phyloP scores from a whole-genome alignment of 306 rosid genomes.

The Oxytropis ochrocephala region DNA sequence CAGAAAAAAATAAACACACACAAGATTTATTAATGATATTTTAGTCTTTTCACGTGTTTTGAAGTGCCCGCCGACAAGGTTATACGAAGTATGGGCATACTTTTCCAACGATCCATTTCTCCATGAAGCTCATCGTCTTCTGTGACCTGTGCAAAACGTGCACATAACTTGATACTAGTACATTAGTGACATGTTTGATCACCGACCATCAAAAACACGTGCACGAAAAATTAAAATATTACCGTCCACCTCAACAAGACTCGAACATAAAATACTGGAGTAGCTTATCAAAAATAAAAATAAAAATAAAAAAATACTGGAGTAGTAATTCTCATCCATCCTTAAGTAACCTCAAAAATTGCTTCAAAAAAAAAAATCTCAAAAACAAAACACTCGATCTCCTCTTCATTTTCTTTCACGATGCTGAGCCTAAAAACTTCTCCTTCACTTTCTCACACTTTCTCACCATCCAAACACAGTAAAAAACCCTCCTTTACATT shows the following conservation, averaged over 20 bases:
- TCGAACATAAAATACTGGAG: not conserved
- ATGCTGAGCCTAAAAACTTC: constrained; percentile 15
- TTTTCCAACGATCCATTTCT: too few relatives aligned
- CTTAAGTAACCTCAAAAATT: not conserved
- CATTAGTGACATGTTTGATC: not conserved
- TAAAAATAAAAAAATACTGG: too few relatives aligned
- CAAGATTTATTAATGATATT: too few relatives aligned
- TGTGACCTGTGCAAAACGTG: not conserved
- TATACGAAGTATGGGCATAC: too few relatives aligned
- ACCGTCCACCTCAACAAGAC: not conserved
- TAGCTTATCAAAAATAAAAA: too few relatives aligned
- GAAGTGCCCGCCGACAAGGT: too few relatives aligned
- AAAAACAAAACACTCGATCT: too few relatives aligned
- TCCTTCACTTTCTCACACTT: constrained; percentile 21
- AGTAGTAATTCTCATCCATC: not conserved
- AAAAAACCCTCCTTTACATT: not conserved
- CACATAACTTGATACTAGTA: not conserved
- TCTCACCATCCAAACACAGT: constrained; percentile 28
- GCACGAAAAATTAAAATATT: not conserved
- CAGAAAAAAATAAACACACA: too few relatives aligned
- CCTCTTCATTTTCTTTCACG: not conserved
- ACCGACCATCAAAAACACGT: not conserved
- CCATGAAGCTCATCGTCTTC: too few relatives aligned
- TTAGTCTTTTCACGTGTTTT: too few relatives aligned
- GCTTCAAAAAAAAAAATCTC: too few relatives aligned